Evolutionary conservation across 1,284 basidiomycete species (phyloP).

Genomic region (Trametes versicolor): DNA sequence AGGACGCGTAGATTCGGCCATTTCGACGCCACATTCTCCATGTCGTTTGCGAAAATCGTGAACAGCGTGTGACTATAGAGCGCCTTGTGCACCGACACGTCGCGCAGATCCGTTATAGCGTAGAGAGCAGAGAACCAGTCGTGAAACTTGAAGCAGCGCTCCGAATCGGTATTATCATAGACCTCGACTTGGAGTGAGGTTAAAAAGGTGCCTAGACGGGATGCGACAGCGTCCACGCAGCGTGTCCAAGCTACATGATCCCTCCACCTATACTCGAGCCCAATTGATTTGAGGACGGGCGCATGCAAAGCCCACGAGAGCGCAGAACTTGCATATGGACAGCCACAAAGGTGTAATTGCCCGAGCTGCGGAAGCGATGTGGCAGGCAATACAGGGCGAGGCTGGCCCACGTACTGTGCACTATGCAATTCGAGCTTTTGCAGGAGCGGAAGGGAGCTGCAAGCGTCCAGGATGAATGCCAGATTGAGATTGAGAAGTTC

Average conservation of each 20-base stretch:
- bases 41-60: neutral
- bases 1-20: slow-evolving; percentile 6
- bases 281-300: too few relatives aligned
- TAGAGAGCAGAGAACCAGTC: slow-evolving; percentile 15
- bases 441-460: slow-evolving; percentile 4
- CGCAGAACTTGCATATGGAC: neutral
- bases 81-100: too few relatives aligned
- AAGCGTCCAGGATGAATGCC: neutral
- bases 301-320: neutral
- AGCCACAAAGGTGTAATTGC: neutral
- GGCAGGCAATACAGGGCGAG: too few relatives aligned
- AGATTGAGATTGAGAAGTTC: neutral
- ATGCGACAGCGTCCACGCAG: neutral
- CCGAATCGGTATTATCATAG: neutral
- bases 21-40: slow-evolving; percentile 1
- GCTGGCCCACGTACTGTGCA: neutral
- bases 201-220: slow-evolving; percentile 1
- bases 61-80: slow-evolving; percentile 3
- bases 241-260: slow-evolving; percentile 2
- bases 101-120: neutral
- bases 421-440: neutral
- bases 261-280: too few relatives aligned
- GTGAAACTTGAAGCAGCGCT: neutral
- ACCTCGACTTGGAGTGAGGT: neutral
- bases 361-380: too few relatives aligned